These are phyloP conservation scores for Scedosporium apiospermum DNA, from an alignment of 2,329 filamentous ascomycete genomes.

Conservation along the genomic window DNA sequence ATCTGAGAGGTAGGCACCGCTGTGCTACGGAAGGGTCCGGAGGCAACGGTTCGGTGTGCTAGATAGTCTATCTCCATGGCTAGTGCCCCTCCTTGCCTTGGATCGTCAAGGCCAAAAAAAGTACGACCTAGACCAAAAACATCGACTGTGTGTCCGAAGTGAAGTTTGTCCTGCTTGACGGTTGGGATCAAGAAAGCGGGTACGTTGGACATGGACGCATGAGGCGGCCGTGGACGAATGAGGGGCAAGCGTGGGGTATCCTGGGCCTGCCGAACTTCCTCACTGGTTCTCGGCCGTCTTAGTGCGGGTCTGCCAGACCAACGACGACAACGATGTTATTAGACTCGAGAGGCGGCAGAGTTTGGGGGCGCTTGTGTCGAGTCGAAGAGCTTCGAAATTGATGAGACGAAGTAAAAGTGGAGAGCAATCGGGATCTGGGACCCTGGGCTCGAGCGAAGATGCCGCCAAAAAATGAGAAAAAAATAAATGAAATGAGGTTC, in stretches of 20 bases:
- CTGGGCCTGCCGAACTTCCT: not conserved
- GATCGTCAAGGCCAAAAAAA: too few species aligned
- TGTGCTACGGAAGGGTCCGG: not conserved
- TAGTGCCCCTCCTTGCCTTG: too few species aligned
- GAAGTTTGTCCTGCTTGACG: not conserved
- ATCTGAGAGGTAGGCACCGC: not conserved
- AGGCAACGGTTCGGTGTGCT: not conserved
- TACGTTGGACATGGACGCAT: not conserved
- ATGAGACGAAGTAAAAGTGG: too few species aligned
- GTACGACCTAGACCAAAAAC: not conserved
- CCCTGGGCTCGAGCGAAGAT: too few species aligned
- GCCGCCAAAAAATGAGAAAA: too few species aligned
- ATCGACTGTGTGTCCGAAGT: not conserved
- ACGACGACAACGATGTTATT: not conserved
- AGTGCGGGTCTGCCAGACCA: not conserved
- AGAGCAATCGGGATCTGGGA: too few species aligned
- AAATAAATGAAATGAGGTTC: too few species aligned
- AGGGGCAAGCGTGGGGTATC: slow-evolving; percentile 1
- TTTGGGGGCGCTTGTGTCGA: too few species aligned
- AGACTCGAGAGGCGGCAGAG: too few species aligned
- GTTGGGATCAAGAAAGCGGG: not conserved
- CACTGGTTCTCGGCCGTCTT: not conserved
- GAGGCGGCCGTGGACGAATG: not conserved
- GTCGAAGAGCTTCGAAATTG: too few species aligned
- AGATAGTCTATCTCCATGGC: too few species aligned